Evolutionary conservation across 768 basidiomycete genomes (phyloP).

Genomic region (Auricularia sp.): DNA sequence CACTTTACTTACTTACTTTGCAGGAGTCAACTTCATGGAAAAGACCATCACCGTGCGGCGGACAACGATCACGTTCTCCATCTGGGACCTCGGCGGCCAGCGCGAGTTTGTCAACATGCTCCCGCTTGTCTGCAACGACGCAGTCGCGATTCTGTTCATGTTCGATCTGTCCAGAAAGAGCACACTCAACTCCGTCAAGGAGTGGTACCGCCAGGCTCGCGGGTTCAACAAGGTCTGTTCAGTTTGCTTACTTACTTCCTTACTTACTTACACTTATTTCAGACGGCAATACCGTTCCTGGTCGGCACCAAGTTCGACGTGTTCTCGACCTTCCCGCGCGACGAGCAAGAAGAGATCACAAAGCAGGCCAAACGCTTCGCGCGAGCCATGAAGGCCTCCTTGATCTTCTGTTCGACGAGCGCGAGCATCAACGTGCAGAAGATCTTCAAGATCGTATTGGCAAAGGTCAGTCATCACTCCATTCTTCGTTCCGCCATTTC

Average conservation of each 20-base stretch:
- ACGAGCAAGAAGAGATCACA: conserved; percentile 99
- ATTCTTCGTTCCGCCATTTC: not conserved
- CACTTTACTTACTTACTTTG: conserved; percentile 4
- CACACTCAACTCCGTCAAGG: conserved; percentile 96
- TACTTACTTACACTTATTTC: not conserved
- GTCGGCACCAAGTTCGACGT: conserved; percentile 99
- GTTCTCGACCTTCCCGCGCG: conserved; percentile 88
- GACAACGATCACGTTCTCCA: conserved; percentile 98
- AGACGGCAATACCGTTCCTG: conserved; percentile 98
- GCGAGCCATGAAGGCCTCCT: conserved; percentile 97
- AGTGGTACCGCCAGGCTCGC: conserved; percentile 98
- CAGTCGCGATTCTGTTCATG: too few relatives aligned
- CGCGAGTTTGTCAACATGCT: too few relatives aligned
- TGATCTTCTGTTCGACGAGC: conserved; percentile 98
- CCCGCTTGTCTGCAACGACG: too few relatives aligned
- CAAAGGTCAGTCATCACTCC: conserved; percentile 37
- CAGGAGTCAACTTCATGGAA: conserved; percentile 99
- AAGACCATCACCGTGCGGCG: conserved; percentile 97
- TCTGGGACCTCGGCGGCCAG: conserved; percentile 68
- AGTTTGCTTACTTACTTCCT: not conserved
- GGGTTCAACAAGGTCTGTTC: conserved; percentile 91
- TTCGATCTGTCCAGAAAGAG: conserved; percentile 97
- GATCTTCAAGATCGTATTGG: conserved; percentile 96
- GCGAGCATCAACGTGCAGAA: conserved; percentile 99
- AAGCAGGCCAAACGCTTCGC: conserved; percentile 98